Base-by-base conservation (phyloP, 768 basidiomycete genomes). In the Lentinula raphanica region DNA sequence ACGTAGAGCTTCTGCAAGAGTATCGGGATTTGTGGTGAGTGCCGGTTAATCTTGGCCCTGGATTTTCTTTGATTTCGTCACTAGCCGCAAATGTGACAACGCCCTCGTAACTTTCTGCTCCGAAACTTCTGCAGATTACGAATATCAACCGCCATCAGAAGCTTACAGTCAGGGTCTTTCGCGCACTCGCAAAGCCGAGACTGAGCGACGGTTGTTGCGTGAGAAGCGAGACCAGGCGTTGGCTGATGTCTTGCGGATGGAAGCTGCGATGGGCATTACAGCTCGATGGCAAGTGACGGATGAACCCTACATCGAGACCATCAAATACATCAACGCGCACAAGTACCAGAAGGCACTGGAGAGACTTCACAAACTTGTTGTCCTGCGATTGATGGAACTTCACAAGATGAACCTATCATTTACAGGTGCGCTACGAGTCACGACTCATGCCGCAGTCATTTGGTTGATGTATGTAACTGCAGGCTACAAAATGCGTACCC, bases 361-460 rank as follows among this genome's bases (percentile, higher is more conserved):
- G 17, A 61, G 65, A 15, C 60, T 78, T 0, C 68, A 76, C 53
- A 44, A 61, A 21, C 69, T 77, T 7, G 69, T 71, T 3, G 59
- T 74, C 0, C 70, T 70, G 54, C 63, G 65, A 1, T 59, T 77
- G 2, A 74, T 77, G 60, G 72, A 77, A 60, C 65, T 77, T 3
- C 71, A 71, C 21, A 72, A 72, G 58, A 56, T 74, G 23, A 75
- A 76, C 61, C 60, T 75, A 11, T 63, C 69, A 15, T 57, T 63
- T 2, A 75, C 68, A n/a, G 75, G 74, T 59, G 32, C 27, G 21
- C 25, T 49, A 49, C 17, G 3, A 36, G 19, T 35, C 39, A 11
- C 17, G n/a, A n/a, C 35, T 36, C 9, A 9, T 36, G 15, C 35
- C 9, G 8, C 35, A 36, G 8, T 15, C 35, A 36, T 36, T 36